These are phyloP conservation scores for Incumbomyces lentus DNA, from an alignment of 2,329 filamentous ascomycete genomes.

Conservation along the genomic window DNA sequence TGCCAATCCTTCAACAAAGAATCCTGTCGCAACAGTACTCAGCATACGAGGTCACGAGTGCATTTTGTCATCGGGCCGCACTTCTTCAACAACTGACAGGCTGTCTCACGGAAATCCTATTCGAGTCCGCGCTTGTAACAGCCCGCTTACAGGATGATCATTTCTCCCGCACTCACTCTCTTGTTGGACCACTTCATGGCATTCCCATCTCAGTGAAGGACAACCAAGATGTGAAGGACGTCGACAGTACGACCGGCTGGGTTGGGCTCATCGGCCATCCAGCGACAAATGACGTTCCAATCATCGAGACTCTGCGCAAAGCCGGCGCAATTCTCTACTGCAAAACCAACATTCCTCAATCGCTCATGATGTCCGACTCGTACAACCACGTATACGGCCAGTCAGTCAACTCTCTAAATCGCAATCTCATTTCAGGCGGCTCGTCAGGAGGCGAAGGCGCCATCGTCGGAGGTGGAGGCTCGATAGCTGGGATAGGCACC, in stretches of 20 bases:
- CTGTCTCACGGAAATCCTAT: slow-evolving; percentile 45
- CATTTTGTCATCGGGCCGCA: slow-evolving; percentile 43
- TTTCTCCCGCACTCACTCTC: slow-evolving; percentile 28
- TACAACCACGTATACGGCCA: slow-evolving; percentile 43
- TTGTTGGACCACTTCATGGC: slow-evolving; percentile 51
- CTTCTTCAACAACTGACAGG: slow-evolving; percentile 34
- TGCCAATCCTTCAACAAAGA: slow-evolving; percentile 7
- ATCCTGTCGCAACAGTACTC: slow-evolving; percentile 10
- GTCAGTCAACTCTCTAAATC: slow-evolving; percentile 40
- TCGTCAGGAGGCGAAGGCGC: slow-evolving; percentile 45
- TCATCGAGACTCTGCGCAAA: slow-evolving; percentile 22
- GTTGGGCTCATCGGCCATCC: slow-evolving; percentile 25
- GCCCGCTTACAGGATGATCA: slow-evolving; percentile 40
- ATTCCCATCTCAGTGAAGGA: slow-evolving; percentile 47
- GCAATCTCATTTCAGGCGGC: slow-evolving; percentile 40
- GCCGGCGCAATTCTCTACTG: slow-evolving; percentile 41
- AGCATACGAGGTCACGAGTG: slow-evolving; percentile 38
- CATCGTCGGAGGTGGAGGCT: slow-evolving; percentile 39
- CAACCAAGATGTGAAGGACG: slow-evolving; percentile 35
- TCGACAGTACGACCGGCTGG: slow-evolving; percentile 26
- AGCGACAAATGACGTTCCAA: slow-evolving; percentile 19
- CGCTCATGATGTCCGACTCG: slow-evolving; percentile 38
- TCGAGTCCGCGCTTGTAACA: slow-evolving; percentile 39
- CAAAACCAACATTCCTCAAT: slow-evolving; percentile 45
- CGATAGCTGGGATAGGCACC: slow-evolving; percentile 42